phyloP scores from a whole-genome alignment of 208 protist genomes.

The Porcisia hertigi region DNA sequence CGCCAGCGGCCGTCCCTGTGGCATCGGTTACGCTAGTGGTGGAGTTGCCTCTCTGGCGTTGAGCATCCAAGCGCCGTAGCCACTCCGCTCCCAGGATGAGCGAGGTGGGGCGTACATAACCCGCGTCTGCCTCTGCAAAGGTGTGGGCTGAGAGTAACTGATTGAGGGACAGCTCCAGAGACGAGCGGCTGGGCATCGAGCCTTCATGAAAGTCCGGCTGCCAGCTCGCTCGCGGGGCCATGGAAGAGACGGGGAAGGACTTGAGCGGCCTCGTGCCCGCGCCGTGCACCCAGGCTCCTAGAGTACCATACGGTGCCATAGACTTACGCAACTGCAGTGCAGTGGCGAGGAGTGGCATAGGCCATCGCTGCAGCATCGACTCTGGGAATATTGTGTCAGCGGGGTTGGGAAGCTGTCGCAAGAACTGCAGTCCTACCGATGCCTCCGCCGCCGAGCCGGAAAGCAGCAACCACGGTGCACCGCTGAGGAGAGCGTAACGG shows the following conservation, averaged over 20 bases:
- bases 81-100: slow-evolving; percentile 25
- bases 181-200: background rate
- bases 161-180: slow-evolving; percentile 9
- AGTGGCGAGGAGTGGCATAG: background rate
- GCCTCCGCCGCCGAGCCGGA: slow-evolving; percentile 30
- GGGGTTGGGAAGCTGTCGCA: slow-evolving; percentile 17
- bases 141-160: slow-evolving; percentile 22
- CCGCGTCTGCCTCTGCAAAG: background rate
- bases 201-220: too few relatives aligned
- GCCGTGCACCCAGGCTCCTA: slow-evolving; percentile 26
- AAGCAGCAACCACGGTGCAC: slow-evolving; percentile 68
- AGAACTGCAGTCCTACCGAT: slow-evolving; percentile 26
- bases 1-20: background rate
- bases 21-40: background rate
- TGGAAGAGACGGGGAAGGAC: background rate
- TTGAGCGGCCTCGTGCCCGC: slow-evolving; percentile 8
- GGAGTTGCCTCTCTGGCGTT: background rate
- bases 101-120: slow-evolving; percentile 2
- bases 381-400: slow-evolving; percentile 20
- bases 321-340: slow-evolving; percentile 17
- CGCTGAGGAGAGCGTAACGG: slow-evolving; percentile 58
- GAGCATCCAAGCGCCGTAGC: slow-evolving; percentile 14
- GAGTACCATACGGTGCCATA: slow-evolving; percentile 13
- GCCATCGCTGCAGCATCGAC: slow-evolving; percentile 3
- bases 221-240: background rate